Evolutionary conservation across 306 rosid genomes (phyloP), one percentile per base, ranked within the genome.

Genomic region (Betula pendula): DNA sequence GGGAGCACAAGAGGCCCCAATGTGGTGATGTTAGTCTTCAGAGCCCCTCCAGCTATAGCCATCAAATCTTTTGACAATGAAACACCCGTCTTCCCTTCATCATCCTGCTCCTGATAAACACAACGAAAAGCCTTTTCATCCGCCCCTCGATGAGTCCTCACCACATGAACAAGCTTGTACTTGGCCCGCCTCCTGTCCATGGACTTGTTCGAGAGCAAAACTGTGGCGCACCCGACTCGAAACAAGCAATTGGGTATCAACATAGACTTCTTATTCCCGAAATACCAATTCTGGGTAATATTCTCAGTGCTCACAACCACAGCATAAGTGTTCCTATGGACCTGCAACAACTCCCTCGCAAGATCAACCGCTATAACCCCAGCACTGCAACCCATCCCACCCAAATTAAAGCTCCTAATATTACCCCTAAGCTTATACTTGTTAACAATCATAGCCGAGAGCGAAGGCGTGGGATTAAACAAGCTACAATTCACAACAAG

Each of bases 381-480:
- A 68, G 92, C 90, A 76, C 96, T 86, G 15, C 96, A 91, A 3
- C 92, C 96, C 96, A 91, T 91, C 48, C 96, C 96, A 3, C 96
- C 96, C 73, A 91, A 68, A 85, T 89, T 91, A n/a, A 79, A 91
- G 74, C 96, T 91, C 78, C 88, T 74, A 42, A 91, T 83, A 50
- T 89, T 89, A 47, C 93, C 96, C 83, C 93, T 86, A 75, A 91
- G 25, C 27, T 85, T 87, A 70, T 91, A 91, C 77, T 80, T 91
- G 19, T 91, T 91, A 65, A 88, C 90, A 75, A 90, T 88, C 95
- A 90, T 90, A 2, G 95, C 90, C 1, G 95, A 90, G 2, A 90
- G 86, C 1, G 95, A 88, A 24, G 95, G 92, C 0, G 92, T 90
- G 6, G 95, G 95, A 71, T 90, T 88, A 68, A 90, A 90, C 83